Evolutionary conservation across 2,329 filamentous ascomycete genomes (phyloP), one percentile per base, ranked within the genome.

Genomic region (Cadophora malorum): DNA sequence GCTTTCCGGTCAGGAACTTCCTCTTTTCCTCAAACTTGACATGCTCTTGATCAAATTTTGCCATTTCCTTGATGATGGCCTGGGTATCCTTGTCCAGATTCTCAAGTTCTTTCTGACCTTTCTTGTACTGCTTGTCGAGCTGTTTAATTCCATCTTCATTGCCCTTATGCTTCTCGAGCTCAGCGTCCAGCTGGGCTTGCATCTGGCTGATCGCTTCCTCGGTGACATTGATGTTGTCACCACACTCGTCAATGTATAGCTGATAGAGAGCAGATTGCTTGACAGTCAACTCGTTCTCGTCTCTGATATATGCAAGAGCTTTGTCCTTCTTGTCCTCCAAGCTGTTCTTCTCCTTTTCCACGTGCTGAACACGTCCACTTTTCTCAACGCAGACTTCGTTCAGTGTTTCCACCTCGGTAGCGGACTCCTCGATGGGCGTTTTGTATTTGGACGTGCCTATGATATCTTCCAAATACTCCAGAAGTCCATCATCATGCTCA

Each of bases 381-480:
- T 99, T 99, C 79, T 99, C 96, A 75, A 93, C 85, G 77, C 96
- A 99, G 2, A 97, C 88, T 75, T 99, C 96, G 77, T 99, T 99
- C 65, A 98, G 86, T 0, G 89, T 90, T 80, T 99, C 96, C 0
- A 97, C 93, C 79, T 98, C 93, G 1, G 90, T 82, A 0, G 94
- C 95, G 0, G 94, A 90, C 81, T 99, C 96, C 74, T 99, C 96
- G 71, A 99, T 99, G 0, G 96, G 95, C 0, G 91, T 88, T 81
- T 99, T 99, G 83, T 99, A 99, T 79, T 97, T 97, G 6, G 96
- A 98, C 0, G 96, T 99, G 70, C 96, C 96, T 74, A 99, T 98
- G 70, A 99, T 99, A 76, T 99, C 96, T 79, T 99, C 96, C 0
- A 99, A 87, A 72, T 99, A 99, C 79, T 99, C 96, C 21, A 99